These are phyloP conservation scores for Myxozyma monticola DNA, from an alignment of 805 yeast species.

Conservation along the genomic window DNA sequence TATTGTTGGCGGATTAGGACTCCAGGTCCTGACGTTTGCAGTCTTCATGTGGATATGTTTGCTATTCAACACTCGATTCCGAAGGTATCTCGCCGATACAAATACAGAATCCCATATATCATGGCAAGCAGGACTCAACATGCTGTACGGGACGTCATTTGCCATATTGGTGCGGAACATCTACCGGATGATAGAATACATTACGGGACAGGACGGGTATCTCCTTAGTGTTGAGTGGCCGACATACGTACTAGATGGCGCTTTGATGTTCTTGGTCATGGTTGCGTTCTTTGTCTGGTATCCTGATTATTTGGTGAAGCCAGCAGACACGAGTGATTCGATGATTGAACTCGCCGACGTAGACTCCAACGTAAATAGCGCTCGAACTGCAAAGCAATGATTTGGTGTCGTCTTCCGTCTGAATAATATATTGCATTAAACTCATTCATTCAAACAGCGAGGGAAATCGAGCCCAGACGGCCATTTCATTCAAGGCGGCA, in stretches of 20 bases:
- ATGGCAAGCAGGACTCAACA: not conserved
- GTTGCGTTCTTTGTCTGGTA: not conserved
- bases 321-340: no score
- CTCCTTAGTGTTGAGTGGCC: conserved; percentile 6
- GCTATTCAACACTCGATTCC: conserved; percentile 20
- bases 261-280: conserved; percentile 3
- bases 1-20: conserved; percentile 38
- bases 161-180: conserved; percentile 7
- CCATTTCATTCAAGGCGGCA: no score
- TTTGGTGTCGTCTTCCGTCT: no score
- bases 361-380: no score
- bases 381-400: no score
- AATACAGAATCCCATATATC: not conserved
- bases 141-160: not conserved
- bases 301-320: no score
- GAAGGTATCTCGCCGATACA: not conserved
- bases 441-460: no score
- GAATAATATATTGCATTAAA: no score
- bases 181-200: conserved; percentile 5
- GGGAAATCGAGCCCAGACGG: no score
- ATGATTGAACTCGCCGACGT: no score
- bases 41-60: conserved; percentile 35
- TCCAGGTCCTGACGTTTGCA: conserved; percentile 40
- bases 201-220: conserved; percentile 7
- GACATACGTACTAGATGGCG: conserved; percentile 7